Evolutionary conservation across 2,329 filamentous ascomycete species (phyloP), one percentile per base, ranked within the genome.

Genomic region (Drechslerella coelobrocha): DNA sequence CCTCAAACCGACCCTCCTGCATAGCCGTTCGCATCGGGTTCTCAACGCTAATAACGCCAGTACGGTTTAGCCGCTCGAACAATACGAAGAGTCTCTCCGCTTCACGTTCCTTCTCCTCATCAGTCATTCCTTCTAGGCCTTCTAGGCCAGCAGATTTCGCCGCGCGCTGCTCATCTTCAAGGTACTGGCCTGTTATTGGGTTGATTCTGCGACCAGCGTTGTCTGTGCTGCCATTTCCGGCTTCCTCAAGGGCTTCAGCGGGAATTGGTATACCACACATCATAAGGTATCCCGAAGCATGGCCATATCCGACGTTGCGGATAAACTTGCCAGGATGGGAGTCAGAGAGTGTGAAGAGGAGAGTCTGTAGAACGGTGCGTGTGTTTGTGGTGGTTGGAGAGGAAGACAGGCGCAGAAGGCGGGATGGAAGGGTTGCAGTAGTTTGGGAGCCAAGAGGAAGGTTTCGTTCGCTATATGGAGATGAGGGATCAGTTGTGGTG

Each of bases 281-380:
- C 80, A 92, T 88, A 14, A 99, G 81, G 77, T 94, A 96, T 0
- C 94, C 94, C 0, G 92, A 90, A 0, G 94, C 94, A 76, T 90
- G 96, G 0, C 94, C 94, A 77, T 96, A 99, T 0, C 94, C 94
- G 10, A 99, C 90, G 74, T 97, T 97, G 55, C 90, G 84, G 0
- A 97, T 89, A 76, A 97, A 94, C 27, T 83, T 89, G 14, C 84
- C 84, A 0, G 92, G 85, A 75, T 97, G 88, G 75, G 88, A 89
- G 73, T 88, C 89, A 0, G 92, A 96, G 26, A 97, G 83, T 73
- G 95, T 89, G 77, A 95, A 99, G 72, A 97, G 84, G 23, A 99
- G 82, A 27, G 88, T 84, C 0, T 89, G 90, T 56, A 96, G 88
- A 17, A 86, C 85, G 50, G 89, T 86, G 17, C 91, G 86, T 2